Conservation (phyloP, 257 asterid genomes). For the Forsythia viridissima region DNA sequence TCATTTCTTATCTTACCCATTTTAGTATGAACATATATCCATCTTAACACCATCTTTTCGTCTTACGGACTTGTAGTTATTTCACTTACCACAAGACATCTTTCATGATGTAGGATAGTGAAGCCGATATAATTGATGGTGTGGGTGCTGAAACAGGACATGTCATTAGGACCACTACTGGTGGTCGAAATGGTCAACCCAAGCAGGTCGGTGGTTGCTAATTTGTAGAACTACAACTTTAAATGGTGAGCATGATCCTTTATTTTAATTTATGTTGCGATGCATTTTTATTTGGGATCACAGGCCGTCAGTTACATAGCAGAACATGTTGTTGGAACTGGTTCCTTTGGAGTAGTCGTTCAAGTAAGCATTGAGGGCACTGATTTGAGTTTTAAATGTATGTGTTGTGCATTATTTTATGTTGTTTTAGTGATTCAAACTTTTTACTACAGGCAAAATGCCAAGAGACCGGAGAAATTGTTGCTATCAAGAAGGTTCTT, state of each 20-base stretch:
- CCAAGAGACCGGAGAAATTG: conserved; percentile 93
- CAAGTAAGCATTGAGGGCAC: conserved; percentile 58
- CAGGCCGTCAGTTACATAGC: conserved; percentile 92
- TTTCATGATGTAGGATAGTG: conserved; percentile 77
- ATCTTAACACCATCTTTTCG: not conserved
- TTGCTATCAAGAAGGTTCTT: conserved; percentile 96
- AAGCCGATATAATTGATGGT: conserved; percentile 87
- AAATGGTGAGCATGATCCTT: conserved; percentile 27
- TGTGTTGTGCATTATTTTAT: conserved; percentile 16
- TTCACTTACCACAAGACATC: conserved; percentile 15
- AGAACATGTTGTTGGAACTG: conserved; percentile 97
- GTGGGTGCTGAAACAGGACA: conserved; percentile 97
- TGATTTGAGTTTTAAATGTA: conserved; percentile 12
- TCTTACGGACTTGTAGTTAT: not conserved
- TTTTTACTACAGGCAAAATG: conserved; percentile 77
- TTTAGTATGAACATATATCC: not conserved
- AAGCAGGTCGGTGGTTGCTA: conserved; percentile 64
- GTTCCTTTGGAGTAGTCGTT: conserved; percentile 94
- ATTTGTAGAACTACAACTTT: conserved; percentile 25
- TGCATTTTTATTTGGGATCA: conserved; percentile 32
- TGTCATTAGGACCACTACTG: conserved; percentile 78
- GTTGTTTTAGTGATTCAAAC: conserved; percentile 20
- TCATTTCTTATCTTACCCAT: not conserved
- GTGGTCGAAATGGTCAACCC: conserved; percentile 93
- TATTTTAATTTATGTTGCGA: conserved; percentile 4